These are phyloP conservation scores for Neurospora sublineolata DNA, from an alignment of 495 filamentous ascomycete genomes.

Conservation along the genomic window DNA sequence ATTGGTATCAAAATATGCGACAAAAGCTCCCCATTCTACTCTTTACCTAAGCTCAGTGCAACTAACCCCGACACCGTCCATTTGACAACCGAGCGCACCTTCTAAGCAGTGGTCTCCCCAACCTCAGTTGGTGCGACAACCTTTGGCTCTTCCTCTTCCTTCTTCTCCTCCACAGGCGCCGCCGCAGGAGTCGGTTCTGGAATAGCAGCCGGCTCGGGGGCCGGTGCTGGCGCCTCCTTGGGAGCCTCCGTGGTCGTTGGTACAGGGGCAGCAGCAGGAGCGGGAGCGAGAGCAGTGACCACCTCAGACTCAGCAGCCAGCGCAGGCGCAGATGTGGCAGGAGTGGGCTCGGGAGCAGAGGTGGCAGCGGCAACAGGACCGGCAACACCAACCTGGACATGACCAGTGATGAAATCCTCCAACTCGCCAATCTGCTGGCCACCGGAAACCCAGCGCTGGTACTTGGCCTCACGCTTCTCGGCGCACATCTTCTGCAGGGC, in stretches of 20 bases:
- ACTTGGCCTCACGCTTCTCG: slow-evolving; percentile 45
- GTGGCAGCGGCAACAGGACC: not conserved
- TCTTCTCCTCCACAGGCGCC: not conserved
- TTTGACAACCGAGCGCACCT: not conserved
- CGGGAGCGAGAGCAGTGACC: not conserved
- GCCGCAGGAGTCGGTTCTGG: not conserved
- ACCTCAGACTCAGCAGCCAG: not conserved
- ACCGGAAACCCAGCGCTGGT: slow-evolving; percentile 61
- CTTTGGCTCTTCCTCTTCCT: not conserved
- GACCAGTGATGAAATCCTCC: slow-evolving; percentile 57
- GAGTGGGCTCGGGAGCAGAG: not conserved
- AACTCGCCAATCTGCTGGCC: slow-evolving; percentile 74
- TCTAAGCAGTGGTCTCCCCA: not conserved
- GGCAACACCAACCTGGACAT: slow-evolving; percentile 11
- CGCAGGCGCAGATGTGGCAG: not conserved
- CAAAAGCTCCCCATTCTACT: not conserved
- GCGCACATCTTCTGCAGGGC: slow-evolving; percentile 58
- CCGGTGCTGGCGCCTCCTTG: not conserved
- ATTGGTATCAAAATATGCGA: not conserved
- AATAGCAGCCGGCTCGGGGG: not conserved
- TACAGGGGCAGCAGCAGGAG: not conserved
- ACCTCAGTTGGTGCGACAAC: not conserved
- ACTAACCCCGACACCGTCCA: not conserved
- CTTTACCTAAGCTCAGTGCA: not conserved
- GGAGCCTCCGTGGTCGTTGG: not conserved